phyloP scores from a whole-genome alignment of 2,329 filamentous ascomycete genomes.

The Teratosphaeria destructans region DNA sequence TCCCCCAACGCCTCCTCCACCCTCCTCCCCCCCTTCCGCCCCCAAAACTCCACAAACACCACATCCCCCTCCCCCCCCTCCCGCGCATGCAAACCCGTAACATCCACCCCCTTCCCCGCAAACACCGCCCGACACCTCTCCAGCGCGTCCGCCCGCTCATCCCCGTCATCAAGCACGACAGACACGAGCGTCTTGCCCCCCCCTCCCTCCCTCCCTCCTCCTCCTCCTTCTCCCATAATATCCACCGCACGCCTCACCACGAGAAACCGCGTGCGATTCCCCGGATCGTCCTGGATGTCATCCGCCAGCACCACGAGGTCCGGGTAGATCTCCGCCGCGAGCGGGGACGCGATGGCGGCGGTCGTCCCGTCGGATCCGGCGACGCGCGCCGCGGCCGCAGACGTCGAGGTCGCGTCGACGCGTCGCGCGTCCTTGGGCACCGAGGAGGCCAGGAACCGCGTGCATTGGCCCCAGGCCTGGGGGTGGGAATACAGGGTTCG shows the following conservation, averaged over 20 bases:
- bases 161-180: slow-evolving; percentile 66
- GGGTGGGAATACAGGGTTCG: slow-evolving; percentile 81
- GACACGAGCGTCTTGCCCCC: slow-evolving; percentile 61
- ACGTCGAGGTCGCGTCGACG: slow-evolving; percentile 77
- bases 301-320: slow-evolving; percentile 58
- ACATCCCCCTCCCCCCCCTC: slow-evolving; percentile 67
- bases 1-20: slow-evolving; percentile 51
- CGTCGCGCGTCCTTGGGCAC: slow-evolving; percentile 66
- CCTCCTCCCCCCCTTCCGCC: slow-evolving; percentile 43
- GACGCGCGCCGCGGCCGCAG: slow-evolving; percentile 62
- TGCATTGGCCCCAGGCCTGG: slow-evolving; percentile 90
- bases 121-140: slow-evolving; percentile 75
- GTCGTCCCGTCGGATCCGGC: slow-evolving; percentile 34
- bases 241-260: slow-evolving; percentile 27
- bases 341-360: slow-evolving; percentile 68
- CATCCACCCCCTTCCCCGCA: slow-evolving; percentile 48
- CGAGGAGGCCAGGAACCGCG: slow-evolving; percentile 57
- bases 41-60: slow-evolving; percentile 86
- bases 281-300: slow-evolving; percentile 60
- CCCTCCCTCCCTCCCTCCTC: slow-evolving; percentile 7
- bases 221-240: not conserved
- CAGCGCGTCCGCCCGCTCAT: slow-evolving; percentile 59
- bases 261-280: slow-evolving; percentile 74
- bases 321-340: slow-evolving; percentile 56
- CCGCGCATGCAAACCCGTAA: slow-evolving; percentile 83